Percentiles rank a stretch among this genome's conserved stretches.
Evolutionary conservation across 345 rosid genomes (phyloP).

Genomic region (Citrus unshiu): DNA sequence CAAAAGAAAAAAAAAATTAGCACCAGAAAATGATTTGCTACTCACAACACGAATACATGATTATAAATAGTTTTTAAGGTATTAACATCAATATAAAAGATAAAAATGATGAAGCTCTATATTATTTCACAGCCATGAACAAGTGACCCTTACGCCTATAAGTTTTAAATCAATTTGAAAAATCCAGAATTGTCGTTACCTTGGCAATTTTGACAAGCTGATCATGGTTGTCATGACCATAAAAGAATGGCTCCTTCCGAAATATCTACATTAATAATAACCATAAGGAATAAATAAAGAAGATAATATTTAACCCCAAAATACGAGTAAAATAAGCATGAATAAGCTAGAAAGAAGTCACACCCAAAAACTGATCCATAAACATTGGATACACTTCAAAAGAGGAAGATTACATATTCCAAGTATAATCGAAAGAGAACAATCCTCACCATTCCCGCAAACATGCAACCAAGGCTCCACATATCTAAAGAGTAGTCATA

Average conservation of each 20-base stretch:
- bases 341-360: neutral
- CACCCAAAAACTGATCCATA: neutral
- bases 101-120: neutral
- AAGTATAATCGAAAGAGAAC: neutral
- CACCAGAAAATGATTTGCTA: neutral
- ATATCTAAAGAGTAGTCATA: slow-evolving; percentile 97
- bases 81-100: neutral
- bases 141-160: neutral
- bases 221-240: slow-evolving; percentile 98
- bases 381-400: neutral
- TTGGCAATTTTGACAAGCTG: slow-evolving; percentile 94
- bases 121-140: neutral
- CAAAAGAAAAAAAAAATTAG: neutral
- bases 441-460: slow-evolving; percentile 94
- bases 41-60: neutral
- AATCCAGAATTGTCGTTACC: slow-evolving; percentile 40
- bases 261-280: slow-evolving; percentile 51
- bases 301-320: neutral
- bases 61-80: neutral
- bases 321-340: neutral
- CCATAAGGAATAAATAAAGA: slow-evolving; percentile 11
- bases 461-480: slow-evolving; percentile 99
- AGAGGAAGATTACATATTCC: neutral
- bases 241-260: slow-evolving; percentile 95
- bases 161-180: neutral